A percentile compares a stretch with the other conserved stretches of the same genome.
These are phyloP conservation scores for Coprinopsis cinerea DNA, from an alignment of 768 basidiomycete genomes.

Conservation along the genomic window DNA sequence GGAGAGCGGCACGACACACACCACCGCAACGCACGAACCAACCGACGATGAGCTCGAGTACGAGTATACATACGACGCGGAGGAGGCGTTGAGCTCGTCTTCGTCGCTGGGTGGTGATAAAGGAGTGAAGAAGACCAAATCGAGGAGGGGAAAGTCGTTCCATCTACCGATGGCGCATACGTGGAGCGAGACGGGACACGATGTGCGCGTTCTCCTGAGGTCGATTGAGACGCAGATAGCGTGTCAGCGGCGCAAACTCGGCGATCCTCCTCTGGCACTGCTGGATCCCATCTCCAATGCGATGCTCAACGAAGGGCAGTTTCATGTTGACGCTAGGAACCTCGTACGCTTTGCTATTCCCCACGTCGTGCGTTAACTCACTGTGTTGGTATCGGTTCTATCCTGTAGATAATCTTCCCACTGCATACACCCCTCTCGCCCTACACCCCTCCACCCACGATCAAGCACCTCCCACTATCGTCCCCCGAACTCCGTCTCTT, in stretches of 20 bases:
- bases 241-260: not conserved
- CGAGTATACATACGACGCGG: not conserved
- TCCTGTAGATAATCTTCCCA: slow-evolving; percentile 1
- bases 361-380: not conserved
- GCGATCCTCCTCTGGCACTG: not conserved
- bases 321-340: not conserved
- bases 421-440: no score
- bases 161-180: not conserved
- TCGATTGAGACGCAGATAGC: not conserved
- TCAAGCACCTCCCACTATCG: slow-evolving; percentile 4
- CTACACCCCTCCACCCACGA: not conserved
- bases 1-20: not conserved
- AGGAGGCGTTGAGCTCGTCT: not conserved
- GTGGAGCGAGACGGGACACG: slow-evolving; percentile 4
- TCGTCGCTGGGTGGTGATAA: not conserved
- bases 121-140: not conserved
- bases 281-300: not conserved
- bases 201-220: slow-evolving; percentile 1
- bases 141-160: not conserved
- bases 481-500: slow-evolving; percentile 1
- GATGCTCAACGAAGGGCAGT: not conserved
- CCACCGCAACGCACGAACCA: not conserved
- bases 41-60: not conserved
- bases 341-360: not conserved
- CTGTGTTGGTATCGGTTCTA: no score